Evolutionary conservation across 768 basidiomycete species (phyloP).

Genomic region (Psilocybe subaeruginosa): DNA sequence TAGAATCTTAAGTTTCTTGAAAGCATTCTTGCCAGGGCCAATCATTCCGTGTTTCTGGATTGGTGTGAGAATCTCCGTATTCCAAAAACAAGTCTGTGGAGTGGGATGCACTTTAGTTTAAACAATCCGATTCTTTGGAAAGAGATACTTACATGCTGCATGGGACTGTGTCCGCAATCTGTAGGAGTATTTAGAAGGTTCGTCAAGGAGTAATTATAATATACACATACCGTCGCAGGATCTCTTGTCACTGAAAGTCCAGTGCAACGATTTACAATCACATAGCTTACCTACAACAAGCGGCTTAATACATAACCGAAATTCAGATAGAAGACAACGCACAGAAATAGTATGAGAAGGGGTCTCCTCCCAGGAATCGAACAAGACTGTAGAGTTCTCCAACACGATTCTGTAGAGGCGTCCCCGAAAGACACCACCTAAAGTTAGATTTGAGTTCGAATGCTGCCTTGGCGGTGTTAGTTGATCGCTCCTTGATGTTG

Average conservation of each 20-base stretch:
- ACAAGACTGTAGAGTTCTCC: conserved; percentile 97
- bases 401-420: conserved; percentile 97
- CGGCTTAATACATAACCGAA: background rate
- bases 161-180: conserved; percentile 87
- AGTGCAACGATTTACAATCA: conserved; percentile 93
- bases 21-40: conserved; percentile 79
- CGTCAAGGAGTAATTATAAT: background rate
- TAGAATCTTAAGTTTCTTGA: conserved; percentile 90
- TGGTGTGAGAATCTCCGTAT: conserved; percentile 93
- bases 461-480: conserved; percentile 96
- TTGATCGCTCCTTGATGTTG: conserved; percentile 94
- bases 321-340: conserved; percentile 27
- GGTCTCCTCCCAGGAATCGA: conserved; percentile 90
- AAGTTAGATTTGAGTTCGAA: conserved; percentile 84
- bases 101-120: conserved; percentile 6
- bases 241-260: conserved; percentile 85
- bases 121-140: conserved; percentile 3
- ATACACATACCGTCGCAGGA: conserved; percentile 73
- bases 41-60: conserved; percentile 90
- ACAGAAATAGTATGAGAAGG: conserved; percentile 93
- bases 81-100: conserved; percentile 90
- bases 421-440: conserved; percentile 96
- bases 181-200: background rate
- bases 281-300: conserved; percentile 74
- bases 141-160: conserved; percentile 59